phyloP scores from a whole-genome alignment of 192 early-diverging fungal genomes.

The Entomortierella beljakovae region DNA sequence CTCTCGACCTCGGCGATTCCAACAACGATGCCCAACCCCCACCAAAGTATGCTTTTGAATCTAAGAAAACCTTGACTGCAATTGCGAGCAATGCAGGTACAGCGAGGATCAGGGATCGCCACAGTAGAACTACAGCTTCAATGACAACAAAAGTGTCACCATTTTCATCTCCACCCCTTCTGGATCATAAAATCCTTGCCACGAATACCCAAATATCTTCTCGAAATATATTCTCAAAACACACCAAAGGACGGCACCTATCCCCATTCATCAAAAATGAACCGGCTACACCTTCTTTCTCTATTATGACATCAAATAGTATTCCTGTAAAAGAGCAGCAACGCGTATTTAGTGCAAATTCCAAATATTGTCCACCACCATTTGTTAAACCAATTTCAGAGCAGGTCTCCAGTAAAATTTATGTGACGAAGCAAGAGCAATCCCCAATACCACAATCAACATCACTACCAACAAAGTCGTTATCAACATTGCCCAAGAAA shows the following conservation, averaged over 20 bases:
- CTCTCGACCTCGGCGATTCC: neutral
- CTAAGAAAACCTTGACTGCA: neutral
- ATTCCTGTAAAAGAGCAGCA: neutral
- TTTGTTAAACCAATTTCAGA: slow-evolving; percentile 14
- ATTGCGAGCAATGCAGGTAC: neutral
- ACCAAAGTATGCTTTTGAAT: neutral
- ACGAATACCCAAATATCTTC: neutral
- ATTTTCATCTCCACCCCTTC: neutral
- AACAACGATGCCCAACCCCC: too few relatives aligned
- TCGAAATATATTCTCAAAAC: neutral
- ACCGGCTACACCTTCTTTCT: neutral
- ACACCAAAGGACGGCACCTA: neutral
- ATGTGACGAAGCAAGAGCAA: slow-evolving; percentile 1
- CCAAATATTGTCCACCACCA: neutral
- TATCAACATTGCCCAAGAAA: neutral
- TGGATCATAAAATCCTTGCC: too few relatives aligned
- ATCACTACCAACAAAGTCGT: neutral
- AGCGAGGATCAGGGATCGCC: neutral
- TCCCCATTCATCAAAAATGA: slow-evolving; percentile 6
- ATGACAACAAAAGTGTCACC: neutral
- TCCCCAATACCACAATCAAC: neutral
- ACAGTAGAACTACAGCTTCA: neutral
- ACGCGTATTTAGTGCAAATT: neutral
- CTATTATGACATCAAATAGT: neutral
- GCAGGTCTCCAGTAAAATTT: slow-evolving; percentile 10